A percentile compares a stretch with the other conserved stretches of the same genome.
phyloP scores from a whole-genome alignment of 1,139 yeast species.

The Geotrichum cucujoidarum region DNA sequence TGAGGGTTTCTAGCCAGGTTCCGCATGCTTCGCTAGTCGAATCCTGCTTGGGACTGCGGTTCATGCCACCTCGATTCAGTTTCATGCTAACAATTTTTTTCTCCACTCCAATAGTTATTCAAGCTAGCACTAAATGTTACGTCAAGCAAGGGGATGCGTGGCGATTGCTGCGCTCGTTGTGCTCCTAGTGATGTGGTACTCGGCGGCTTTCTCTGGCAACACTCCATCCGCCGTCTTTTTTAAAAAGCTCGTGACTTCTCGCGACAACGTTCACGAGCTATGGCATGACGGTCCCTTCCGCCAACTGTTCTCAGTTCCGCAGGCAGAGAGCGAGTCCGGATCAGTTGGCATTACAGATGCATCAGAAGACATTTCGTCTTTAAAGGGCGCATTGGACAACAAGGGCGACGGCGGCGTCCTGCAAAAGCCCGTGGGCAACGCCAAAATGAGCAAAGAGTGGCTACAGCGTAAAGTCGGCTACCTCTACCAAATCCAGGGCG shows the following conservation, averaged over 20 bases:
- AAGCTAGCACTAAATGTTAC: not conserved
- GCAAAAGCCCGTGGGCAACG: conserved; percentile 1
- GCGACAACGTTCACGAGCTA: conserved; percentile 14
- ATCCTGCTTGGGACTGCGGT: no score
- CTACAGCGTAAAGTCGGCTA: conserved; percentile 10
- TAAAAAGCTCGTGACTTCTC: conserved; percentile 11
- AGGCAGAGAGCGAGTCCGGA: not conserved
- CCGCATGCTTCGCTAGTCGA: no score
- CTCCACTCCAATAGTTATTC: no score
- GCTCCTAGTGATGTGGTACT: conserved; percentile 4
- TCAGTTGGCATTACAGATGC: conserved; percentile 2
- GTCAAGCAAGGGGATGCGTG: conserved; percentile 5
- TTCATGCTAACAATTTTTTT: no score
- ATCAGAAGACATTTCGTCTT: conserved; percentile 2
- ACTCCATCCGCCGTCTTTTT: conserved; percentile 11
- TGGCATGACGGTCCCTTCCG: conserved; percentile 10
- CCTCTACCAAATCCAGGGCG: conserved; percentile 14
- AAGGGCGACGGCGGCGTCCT: not conserved
- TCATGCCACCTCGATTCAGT: no score
- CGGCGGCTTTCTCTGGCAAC: not conserved
- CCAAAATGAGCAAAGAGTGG: conserved; percentile 5
- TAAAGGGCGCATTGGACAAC: not conserved
- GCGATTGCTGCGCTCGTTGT: conserved; percentile 4
- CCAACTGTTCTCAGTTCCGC: not conserved
- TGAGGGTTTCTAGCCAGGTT: no score